A percentile compares a stretch with the other conserved stretches of the same genome.
Conservation (phyloP, 345 rosid species). For the Salix dunnii region DNA sequence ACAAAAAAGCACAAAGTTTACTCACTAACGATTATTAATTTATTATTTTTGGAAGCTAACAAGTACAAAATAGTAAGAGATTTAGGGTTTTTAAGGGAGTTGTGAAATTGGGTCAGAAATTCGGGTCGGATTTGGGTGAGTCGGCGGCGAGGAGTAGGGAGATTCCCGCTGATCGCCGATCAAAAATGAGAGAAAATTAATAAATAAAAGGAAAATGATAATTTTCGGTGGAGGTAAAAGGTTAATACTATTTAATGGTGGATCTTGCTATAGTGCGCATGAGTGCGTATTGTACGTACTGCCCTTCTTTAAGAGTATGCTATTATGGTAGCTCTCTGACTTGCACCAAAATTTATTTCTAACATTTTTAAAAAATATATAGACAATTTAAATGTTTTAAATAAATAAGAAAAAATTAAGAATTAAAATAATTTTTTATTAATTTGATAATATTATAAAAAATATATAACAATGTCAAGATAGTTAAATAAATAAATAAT, state of each 20-base stretch:
- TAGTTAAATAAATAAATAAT: too few species aligned
- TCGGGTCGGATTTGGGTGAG: slow-evolving; percentile 8
- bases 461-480: too few species aligned
- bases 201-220: slow-evolving; percentile 38
- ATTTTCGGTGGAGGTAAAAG: slow-evolving; percentile 43
- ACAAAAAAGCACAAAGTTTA: slow-evolving; percentile 12
- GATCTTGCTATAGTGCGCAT: slow-evolving; percentile 25
- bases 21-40: neutral
- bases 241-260: slow-evolving; percentile 50
- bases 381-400: too few species aligned
- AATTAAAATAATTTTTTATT: too few species aligned
- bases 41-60: slow-evolving; percentile 7
- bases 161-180: slow-evolving; percentile 56
- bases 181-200: slow-evolving; percentile 25
- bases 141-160: slow-evolving; percentile 42
- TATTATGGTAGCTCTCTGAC: too few species aligned
- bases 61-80: slow-evolving; percentile 7
- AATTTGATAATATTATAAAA: too few species aligned
- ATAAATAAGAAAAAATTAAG: too few species aligned
- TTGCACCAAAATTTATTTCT: too few species aligned
- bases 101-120: neutral
- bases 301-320: neutral
- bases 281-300: slow-evolving; percentile 29
- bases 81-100: slow-evolving; percentile 19
- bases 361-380: too few species aligned